Evolutionary conservation across 1,284 basidiomycete species (phyloP), one percentile per base, ranked within the genome.

Genomic region (Anthracocystis walkeri): DNA sequence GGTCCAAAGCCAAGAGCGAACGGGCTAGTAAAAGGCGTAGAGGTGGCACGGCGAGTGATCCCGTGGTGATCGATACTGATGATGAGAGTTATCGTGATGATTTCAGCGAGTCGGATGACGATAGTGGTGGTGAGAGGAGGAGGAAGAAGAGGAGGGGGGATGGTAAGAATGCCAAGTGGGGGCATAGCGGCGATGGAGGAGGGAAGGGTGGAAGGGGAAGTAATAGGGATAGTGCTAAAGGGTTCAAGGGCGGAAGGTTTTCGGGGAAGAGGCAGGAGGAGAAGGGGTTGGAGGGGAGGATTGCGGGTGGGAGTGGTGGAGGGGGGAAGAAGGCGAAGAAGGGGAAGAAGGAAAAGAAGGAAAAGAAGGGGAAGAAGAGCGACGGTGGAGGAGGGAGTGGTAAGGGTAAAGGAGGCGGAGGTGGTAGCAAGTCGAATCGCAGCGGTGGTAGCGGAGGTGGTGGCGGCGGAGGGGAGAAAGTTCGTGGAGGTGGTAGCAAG

Each of bases 401-500:
- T 18, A 50, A 44, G 3, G 20, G 50, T 12, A 45, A 52, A 16
- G 57, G 52, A 20, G 56, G 56, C 3, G 40, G 45, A 2, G 35
- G 40, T 7, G 23, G 46, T 3, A n/a, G 27, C 14, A 62, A 62
- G 25, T 10, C 48, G 8, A 61, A 48, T 14, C 31, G 33, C n/a
- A 44, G 31, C n/a, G n/a, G 40, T 18, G 57, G 57, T 7, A 23
- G 63, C 6, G 41, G 52, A 31, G 40, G 33, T 4, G 46, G 35
- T 2, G 53, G 38, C 8, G 59, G 65, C 12, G 59, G 48, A 5
- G 50, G 54, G 7, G 62, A 70, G 23, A 74, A 74, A 20, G 21
- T 64, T 25, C 62, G 66, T 31, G 72, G 66, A 4, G 65, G 66
- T 4, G 66, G 66, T 7, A 75, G 72, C 72, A 75, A 69, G 63